Evolutionary conservation across 1,284 basidiomycete genomes (phyloP).

Genomic region (Cutaneotrichosporon cyanovorans): DNA sequence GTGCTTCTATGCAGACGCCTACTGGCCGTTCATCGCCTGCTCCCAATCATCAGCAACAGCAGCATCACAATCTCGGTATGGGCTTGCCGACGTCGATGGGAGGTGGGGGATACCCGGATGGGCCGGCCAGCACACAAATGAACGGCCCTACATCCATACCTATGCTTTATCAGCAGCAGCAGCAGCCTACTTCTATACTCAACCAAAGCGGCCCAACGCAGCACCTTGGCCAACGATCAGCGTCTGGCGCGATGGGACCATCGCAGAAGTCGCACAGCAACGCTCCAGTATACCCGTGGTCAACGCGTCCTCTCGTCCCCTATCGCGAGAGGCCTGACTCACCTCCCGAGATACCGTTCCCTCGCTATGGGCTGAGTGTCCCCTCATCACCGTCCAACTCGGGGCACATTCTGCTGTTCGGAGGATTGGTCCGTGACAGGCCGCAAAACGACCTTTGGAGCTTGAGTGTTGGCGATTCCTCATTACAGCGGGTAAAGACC

Average conservation of each 20-base stretch:
- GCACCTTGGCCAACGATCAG: too few relatives aligned
- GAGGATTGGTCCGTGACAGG: conserved; percentile 85
- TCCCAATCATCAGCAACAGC: background rate
- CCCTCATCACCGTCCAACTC: conserved; percentile 69
- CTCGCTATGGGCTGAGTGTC: conserved; percentile 94
- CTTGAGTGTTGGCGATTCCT: conserved; percentile 63
- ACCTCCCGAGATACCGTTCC: too few relatives aligned
- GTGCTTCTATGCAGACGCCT: conserved; percentile 1
- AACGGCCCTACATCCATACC: too few relatives aligned
- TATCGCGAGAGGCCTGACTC: too few relatives aligned
- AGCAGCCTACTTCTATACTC: background rate
- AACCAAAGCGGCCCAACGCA: too few relatives aligned
- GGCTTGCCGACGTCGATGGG: conserved; percentile 9
- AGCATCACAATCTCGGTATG: conserved; percentile 11
- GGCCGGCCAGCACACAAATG: background rate
- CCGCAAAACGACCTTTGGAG: conserved; percentile 92
- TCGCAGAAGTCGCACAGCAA: too few relatives aligned
- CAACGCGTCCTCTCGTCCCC: conserved; percentile 17
- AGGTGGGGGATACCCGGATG: too few relatives aligned
- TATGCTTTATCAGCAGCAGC: conserved; percentile 1
- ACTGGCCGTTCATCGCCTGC: conserved; percentile 12
- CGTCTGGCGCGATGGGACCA: too few relatives aligned
- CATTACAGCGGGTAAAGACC: conserved; percentile 70
- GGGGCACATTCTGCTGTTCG: conserved; percentile 93
- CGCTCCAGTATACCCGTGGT: conserved; percentile 19